phyloP scores from a whole-genome alignment of 345 rosid species.

The Salix suchowensis region DNA sequence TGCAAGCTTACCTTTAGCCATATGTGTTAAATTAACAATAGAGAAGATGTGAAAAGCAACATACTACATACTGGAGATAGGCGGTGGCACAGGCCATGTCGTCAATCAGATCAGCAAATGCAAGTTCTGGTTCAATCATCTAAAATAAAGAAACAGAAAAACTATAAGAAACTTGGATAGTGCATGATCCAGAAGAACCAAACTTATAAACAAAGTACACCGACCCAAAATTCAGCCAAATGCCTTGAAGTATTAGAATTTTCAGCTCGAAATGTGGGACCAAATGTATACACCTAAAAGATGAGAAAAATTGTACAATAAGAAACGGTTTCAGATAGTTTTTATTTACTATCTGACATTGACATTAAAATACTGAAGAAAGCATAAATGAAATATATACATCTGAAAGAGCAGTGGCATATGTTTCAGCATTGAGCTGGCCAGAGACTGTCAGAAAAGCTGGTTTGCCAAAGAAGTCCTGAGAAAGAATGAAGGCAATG shows the following conservation, averaged over 20 bases:
- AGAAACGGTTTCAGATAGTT: conserved; percentile 1
- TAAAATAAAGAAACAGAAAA: conserved; percentile 20
- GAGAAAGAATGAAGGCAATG: conserved; percentile 13
- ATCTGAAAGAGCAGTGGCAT: conserved; percentile 94
- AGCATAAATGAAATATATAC: conserved; percentile 34
- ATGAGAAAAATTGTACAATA: neutral
- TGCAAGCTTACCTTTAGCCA: conserved; percentile 6
- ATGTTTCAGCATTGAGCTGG: conserved; percentile 97
- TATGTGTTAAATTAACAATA: conserved; percentile 17
- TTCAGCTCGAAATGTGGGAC: conserved; percentile 98
- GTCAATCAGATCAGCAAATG: conserved; percentile 92
- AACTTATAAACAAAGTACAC: conserved; percentile 16
- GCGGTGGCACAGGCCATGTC: conserved; percentile 99
- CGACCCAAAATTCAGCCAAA: conserved; percentile 96
- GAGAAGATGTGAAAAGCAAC: conserved; percentile 55
- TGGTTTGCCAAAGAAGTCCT: conserved; percentile 98
- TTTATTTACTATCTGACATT: neutral
- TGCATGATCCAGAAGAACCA: neutral
- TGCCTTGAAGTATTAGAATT: conserved; percentile 94
- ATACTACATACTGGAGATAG: conserved; percentile 99
- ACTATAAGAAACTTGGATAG: conserved; percentile 5
- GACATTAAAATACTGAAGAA: conserved; percentile 4
- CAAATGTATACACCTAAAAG: conserved; percentile 85
- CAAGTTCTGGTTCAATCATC: conserved; percentile 99
- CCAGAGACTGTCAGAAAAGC: conserved; percentile 97